These are phyloP conservation scores for Plantago rigida DNA, from an alignment of 305 asterid genomes.

Conservation along the genomic window DNA sequence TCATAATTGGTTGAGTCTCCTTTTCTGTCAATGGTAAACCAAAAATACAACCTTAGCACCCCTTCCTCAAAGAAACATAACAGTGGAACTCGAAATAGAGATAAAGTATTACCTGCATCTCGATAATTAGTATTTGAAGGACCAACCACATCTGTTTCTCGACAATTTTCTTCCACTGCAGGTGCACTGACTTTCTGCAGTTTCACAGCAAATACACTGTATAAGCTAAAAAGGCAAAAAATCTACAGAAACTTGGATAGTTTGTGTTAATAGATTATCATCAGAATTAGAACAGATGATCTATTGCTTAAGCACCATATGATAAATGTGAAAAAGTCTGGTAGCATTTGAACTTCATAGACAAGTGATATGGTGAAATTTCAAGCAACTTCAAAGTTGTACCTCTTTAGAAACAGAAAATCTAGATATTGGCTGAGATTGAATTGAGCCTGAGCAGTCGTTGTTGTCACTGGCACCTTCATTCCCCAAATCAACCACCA, in stretches of 20 bases:
- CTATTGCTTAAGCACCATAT: constrained; percentile 13
- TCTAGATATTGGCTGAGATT: constrained; percentile 24
- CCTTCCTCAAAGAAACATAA: constrained; percentile 21
- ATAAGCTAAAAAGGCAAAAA: constrained; percentile 20
- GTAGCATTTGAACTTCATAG: neutral
- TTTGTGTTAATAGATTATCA: neutral
- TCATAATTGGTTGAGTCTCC: constrained; percentile 18
- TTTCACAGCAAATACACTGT: constrained; percentile 22
- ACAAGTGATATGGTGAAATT: constrained; percentile 5
- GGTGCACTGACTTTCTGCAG: constrained; percentile 38
- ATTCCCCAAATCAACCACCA: constrained; percentile 28
- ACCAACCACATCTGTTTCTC: constrained; percentile 32
- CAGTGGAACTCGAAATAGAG: constrained; percentile 20
- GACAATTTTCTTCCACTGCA: constrained; percentile 26
- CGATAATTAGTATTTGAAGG: constrained; percentile 29
- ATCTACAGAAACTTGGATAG: constrained; percentile 7
- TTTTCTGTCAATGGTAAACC: constrained; percentile 35
- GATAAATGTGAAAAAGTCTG: constrained; percentile 2
- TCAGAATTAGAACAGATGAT: constrained; percentile 17
- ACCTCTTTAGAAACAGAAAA: constrained; percentile 38
- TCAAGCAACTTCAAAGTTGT: constrained; percentile 14
- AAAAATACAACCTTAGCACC: constrained; percentile 12
- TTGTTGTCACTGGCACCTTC: constrained; percentile 21
- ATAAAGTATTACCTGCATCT: constrained; percentile 36
- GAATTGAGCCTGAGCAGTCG: constrained; percentile 27